Base-by-base conservation (phyloP, 176 grass and related monocot species). In the Paspalum vaginatum region DNA sequence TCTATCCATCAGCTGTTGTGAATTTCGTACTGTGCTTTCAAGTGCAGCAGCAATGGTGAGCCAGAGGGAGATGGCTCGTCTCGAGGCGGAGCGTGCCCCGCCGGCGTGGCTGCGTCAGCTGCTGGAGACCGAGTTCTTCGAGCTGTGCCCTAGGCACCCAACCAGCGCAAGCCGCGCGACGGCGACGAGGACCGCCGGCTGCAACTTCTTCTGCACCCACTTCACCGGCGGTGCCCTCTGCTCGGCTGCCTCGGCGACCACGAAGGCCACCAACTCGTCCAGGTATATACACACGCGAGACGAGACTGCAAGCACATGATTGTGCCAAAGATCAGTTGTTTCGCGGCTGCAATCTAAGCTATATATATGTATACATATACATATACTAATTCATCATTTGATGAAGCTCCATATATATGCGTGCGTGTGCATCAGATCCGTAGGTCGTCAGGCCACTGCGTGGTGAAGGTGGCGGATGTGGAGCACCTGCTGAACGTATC, bases 71-170 rank as follows among this genome's bases (percentile, higher is more conserved):
- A 47, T 77, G 58, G 43, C 43, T 3, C 42, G 15, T 0, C 9
- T 16, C 9, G 74, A 63, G 2, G 58, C 16, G 3, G 16, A 47
- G 16, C 25, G 43, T 2, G 56, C 24, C 14, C 43, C 75, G 2
- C 80, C 86, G 27, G 27, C 25, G 38, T 87, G 86, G 86, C 58
- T 88, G 50, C 11, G 0, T 0, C 27, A 20, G 20, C 41, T 88
- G 21, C 59, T 88, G 0, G 16, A 1, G 15, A 61, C 80, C 0
- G 40, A 0, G 8, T 88, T 83, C 80, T 88, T 88, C 25, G 8
- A 58, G 11, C 14, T 26, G 16, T 88, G 86, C 74, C 27, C 68
- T 0, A 3, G 25, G 0, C 74, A 88, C 74, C 5, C 10, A 1
- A 9, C 3, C 13, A 15, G 24, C 9, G 10, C 17, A 1, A 38